Conservation (phyloP, 2,329 filamentous ascomycete genomes). For the Lecanicillium sp. region DNA sequence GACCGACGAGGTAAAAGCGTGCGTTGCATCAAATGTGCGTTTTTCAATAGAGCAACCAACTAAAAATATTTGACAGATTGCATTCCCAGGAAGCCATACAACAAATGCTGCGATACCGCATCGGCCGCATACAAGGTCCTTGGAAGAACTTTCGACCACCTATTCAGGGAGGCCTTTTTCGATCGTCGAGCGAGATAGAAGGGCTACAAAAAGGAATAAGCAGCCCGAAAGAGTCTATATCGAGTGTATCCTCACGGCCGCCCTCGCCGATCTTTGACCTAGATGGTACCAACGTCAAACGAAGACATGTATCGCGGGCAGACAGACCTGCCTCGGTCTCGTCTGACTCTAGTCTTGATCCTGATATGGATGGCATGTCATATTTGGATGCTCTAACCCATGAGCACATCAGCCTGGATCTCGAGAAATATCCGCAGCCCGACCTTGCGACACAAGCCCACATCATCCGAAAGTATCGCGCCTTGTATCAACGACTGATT, state of each 20-base stretch:
- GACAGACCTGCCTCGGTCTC: constrained; percentile 47
- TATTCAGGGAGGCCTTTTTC: constrained; percentile 81
- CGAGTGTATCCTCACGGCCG: constrained; percentile 48
- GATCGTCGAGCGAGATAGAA: constrained; percentile 33
- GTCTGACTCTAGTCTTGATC: constrained; percentile 51
- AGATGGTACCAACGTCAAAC: constrained; percentile 23
- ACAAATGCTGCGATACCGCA: constrained; percentile 75
- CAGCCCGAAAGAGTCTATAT: constrained; percentile 19
- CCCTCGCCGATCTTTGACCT: constrained; percentile 46
- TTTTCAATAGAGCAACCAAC: background rate
- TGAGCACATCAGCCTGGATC: constrained; percentile 67
- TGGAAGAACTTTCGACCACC: constrained; percentile 90
- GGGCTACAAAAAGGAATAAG: constrained; percentile 15
- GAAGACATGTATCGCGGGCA: constrained; percentile 21
- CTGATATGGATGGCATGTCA: constrained; percentile 48
- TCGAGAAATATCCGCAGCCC: constrained; percentile 70
- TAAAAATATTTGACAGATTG: constrained; percentile 47
- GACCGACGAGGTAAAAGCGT: constrained; percentile 91
- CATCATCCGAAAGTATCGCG: constrained; percentile 77
- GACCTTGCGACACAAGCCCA: constrained; percentile 65
- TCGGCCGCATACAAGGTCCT: constrained; percentile 71
- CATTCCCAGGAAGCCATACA: constrained; percentile 73
- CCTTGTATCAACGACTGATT: constrained; percentile 63
- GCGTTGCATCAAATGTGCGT: constrained; percentile 30
- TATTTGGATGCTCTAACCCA: constrained; percentile 69